Percentiles rank a stretch among this genome's conserved stretches.
Evolutionary conservation across 768 basidiomycete species (phyloP).

Genomic region (Russula foetens): DNA sequence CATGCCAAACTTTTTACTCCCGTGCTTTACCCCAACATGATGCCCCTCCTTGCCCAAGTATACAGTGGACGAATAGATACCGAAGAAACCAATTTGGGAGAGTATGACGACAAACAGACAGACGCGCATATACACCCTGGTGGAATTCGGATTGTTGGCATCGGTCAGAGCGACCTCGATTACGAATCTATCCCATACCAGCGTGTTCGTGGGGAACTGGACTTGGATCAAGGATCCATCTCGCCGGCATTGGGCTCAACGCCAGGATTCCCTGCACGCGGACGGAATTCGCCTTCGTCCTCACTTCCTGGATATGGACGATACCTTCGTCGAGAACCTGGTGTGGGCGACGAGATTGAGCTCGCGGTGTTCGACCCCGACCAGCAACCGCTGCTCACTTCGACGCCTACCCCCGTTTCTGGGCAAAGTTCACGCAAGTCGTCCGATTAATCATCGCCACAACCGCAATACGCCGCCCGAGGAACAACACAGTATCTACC

Average conservation of each 20-base stretch:
- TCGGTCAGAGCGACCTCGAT: conserved; percentile 72
- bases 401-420: neutral
- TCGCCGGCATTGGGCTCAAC: conserved; percentile 39
- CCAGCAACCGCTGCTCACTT: conserved; percentile 51
- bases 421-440: conserved; percentile 7
- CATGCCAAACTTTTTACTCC: conserved; percentile 82
- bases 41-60: conserved; percentile 66
- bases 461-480: conserved; percentile 21
- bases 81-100: conserved; percentile 58
- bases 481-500: conserved; percentile 28
- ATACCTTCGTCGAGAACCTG: conserved; percentile 36
- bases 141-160: conserved; percentile 75
- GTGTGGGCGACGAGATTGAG: conserved; percentile 38
- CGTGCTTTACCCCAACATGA: conserved; percentile 86
- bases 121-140: conserved; percentile 67
- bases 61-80: conserved; percentile 64
- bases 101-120: conserved; percentile 72
- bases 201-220: conserved; percentile 75
- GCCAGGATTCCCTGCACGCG: conserved; percentile 32
- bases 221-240: conserved; percentile 81
- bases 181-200: conserved; percentile 75
- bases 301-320: conserved; percentile 41
- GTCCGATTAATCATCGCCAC: conserved; percentile 19
- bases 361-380: conserved; percentile 49
- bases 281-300: conserved; percentile 34